These are phyloP conservation scores for Torulaspora indica DNA, from an alignment of 805 yeast species.

Conservation along the genomic window DNA sequence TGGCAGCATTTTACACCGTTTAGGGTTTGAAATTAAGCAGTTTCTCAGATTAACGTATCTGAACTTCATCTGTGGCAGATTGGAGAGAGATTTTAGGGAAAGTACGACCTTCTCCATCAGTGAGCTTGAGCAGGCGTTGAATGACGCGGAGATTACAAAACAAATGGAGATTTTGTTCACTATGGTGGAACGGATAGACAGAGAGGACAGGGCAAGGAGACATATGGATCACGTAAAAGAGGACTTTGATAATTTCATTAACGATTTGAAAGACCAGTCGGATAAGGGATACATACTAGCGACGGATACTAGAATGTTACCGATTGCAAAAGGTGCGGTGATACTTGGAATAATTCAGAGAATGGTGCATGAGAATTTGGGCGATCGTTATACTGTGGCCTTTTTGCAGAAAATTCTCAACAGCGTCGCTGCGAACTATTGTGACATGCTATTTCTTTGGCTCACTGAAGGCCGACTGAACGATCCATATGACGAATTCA, in stretches of 20 bases:
- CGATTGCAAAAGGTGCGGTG: slow-evolving; percentile 72
- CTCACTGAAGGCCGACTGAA: slow-evolving; percentile 62
- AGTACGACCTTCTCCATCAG: slow-evolving; percentile 55
- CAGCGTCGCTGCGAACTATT: slow-evolving; percentile 57
- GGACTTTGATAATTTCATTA: slow-evolving; percentile 43
- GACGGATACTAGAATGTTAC: slow-evolving; percentile 49
- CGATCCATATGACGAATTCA: slow-evolving; percentile 80
- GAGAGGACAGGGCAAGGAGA: slow-evolving; percentile 41
- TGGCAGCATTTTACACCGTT: slow-evolving; percentile 71
- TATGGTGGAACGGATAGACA: slow-evolving; percentile 48
- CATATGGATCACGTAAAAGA: slow-evolving; percentile 34
- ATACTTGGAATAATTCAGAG: slow-evolving; percentile 58
- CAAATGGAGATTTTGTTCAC: slow-evolving; percentile 55
- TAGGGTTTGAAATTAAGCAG: slow-evolving; percentile 56
- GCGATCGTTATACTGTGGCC: slow-evolving; percentile 52
- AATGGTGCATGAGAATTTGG: slow-evolving; percentile 53
- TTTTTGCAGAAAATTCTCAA: slow-evolving; percentile 53
- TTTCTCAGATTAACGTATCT: slow-evolving; percentile 39
- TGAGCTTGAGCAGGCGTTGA: slow-evolving; percentile 50
- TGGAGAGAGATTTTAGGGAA: slow-evolving; percentile 52
- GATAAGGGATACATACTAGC: slow-evolving; percentile 35
- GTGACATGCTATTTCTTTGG: slow-evolving; percentile 74
- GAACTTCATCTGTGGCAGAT: slow-evolving; percentile 35
- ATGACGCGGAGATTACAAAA: slow-evolving; percentile 34
- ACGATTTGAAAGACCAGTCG: slow-evolving; percentile 39